These are phyloP conservation scores for Neofusicoccum kwambonambiense DNA, from an alignment of 2,329 filamentous ascomycete genomes.

Conservation along the genomic window DNA sequence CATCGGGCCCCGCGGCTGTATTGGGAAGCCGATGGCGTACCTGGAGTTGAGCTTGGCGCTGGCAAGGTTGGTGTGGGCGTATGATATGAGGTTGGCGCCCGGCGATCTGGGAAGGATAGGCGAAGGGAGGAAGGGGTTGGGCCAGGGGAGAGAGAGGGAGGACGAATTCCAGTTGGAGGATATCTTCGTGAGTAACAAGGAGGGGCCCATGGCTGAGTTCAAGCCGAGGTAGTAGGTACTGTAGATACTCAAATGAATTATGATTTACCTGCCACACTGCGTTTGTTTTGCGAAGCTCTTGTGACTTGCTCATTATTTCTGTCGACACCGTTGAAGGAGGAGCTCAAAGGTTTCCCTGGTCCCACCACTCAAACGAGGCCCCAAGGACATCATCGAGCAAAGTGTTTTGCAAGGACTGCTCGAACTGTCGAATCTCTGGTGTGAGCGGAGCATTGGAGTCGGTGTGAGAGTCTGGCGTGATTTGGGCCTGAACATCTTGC, in stretches of 20 bases:
- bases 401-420: neutral
- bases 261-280: too few relatives aligned
- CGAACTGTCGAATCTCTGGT: conserved; percentile 1
- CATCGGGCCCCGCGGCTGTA: conserved; percentile 68
- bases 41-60: conserved; percentile 64
- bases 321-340: neutral
- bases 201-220: conserved; percentile 4
- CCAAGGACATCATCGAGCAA: neutral
- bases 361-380: conserved; percentile 5
- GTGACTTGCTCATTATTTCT: neutral
- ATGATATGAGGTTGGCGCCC: conserved; percentile 49
- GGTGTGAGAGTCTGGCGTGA: neutral
- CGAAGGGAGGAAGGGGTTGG: neutral
- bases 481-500: neutral
- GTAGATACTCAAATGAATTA: too few relatives aligned
- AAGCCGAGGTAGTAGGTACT: neutral
- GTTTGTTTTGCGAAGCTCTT: neutral
- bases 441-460: neutral
- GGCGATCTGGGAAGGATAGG: neutral
- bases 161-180: conserved; percentile 1
- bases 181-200: neutral
- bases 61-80: conserved; percentile 60
- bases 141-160: neutral
- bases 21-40: conserved; percentile 69
- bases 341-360: conserved; percentile 4